Percentiles rank a stretch among this genome's conserved stretches.
Evolutionary conservation across 1,284 basidiomycete species (phyloP).

Genomic region (Moesziomyces globuligerus): DNA sequence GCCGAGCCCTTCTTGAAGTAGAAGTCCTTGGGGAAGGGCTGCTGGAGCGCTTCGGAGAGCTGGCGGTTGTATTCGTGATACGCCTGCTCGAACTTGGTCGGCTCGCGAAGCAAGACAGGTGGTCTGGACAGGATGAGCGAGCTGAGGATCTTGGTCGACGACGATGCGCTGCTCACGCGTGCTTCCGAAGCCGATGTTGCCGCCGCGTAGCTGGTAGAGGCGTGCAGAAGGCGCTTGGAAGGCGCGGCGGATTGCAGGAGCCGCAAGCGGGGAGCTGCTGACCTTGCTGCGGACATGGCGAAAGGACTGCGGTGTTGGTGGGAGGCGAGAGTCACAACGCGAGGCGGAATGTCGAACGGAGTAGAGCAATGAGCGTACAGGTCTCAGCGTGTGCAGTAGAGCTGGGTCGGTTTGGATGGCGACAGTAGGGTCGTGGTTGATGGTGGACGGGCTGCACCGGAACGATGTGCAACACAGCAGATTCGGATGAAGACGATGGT

Average conservation of each 20-base stretch:
- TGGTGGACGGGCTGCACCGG: neutral
- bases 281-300: conserved; percentile 30
- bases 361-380: no score
- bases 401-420: no score
- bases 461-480: neutral
- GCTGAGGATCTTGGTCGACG: conserved; percentile 62
- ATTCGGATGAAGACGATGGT: neutral
- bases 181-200: conserved; percentile 7
- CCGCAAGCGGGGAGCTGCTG: conserved; percentile 32
- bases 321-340: neutral
- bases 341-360: no score
- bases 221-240: conserved; percentile 28
- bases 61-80: conserved; percentile 87
- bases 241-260: conserved; percentile 13
- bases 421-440: no score
- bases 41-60: conserved; percentile 84
- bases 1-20: conserved; percentile 95
- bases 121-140: conserved; percentile 82
- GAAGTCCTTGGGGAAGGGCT: conserved; percentile 87
- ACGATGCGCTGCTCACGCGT: conserved; percentile 5
- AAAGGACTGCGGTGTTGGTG: neutral
- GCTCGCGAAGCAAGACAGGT: conserved; percentile 81
- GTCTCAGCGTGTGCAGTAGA: no score
- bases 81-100: conserved; percentile 80
- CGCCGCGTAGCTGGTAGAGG: conserved; percentile 14